Base-by-base conservation (phyloP, 2,329 filamentous ascomycete genomes). In the Xylaria sp. region DNA sequence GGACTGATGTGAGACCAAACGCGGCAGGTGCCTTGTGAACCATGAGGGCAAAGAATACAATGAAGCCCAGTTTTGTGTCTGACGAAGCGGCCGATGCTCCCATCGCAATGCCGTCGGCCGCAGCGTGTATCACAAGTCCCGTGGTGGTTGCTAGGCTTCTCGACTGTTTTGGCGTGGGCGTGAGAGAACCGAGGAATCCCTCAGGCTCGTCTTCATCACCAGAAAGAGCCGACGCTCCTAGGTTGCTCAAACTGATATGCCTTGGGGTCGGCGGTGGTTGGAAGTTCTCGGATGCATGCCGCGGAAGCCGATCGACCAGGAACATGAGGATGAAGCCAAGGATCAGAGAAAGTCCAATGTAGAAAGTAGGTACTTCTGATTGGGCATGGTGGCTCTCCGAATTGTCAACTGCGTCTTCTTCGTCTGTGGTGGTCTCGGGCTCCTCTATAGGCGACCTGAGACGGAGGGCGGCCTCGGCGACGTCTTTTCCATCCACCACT, bases 41-140 rank as follows among this genome's bases (percentile, higher is more conserved):
- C 90, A 99, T 95, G 63, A 99, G 94, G 9, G 94, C 94, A 39
- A 96, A 74, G 71, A 99, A 99, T 38, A 99, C 91, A 64, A 99
- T 90, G 56, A 97, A 85, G 34, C 90, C 91, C 9, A 99, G 76
- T 53, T 88, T 88, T 57, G 85, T 85, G 63, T 91, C 87, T 2
- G 85, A 79, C 2, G 86, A 84, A 3, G 90, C 88, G 2, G 89
- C 90, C 0, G 92, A 96, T 20, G 94, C 94, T 19, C 94, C 94
- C 74, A 99, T 87, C 2, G 94, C 94, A 57, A 99, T 96, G 16
- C 94, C 94, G 67, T 99, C 94, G 2, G 94, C 93, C 2, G 90
- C 90, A 0, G 94, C 91, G 71, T 99, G 94, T 53, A 99, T 97
- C 4, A 97, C 90, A n/a, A 99, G 79, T 0, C 94, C 94, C 0